These are phyloP conservation scores for Trichoderma gracile DNA, from an alignment of 2,329 filamentous ascomycete species.

Conservation along the genomic window DNA sequence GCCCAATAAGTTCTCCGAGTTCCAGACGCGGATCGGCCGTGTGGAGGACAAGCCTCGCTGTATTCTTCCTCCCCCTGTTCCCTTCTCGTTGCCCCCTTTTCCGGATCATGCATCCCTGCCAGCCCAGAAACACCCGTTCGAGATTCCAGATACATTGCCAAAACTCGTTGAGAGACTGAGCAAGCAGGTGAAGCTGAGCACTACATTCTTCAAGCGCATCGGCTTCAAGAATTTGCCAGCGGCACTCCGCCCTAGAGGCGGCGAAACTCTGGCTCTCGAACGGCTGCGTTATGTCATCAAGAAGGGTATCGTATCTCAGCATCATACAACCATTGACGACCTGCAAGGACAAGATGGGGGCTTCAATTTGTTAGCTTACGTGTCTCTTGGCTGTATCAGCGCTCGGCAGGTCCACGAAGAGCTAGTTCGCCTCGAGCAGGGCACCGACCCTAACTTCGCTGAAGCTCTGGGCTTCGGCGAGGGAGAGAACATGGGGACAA, in stretches of 20 bases:
- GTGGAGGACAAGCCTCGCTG: conserved; percentile 64
- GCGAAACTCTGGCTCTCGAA: conserved; percentile 60
- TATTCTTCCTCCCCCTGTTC: conserved; percentile 53
- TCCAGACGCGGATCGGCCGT: conserved; percentile 71
- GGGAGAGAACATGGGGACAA: conserved; percentile 72
- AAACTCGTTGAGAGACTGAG: conserved; percentile 56
- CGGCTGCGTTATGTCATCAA: conserved; percentile 63
- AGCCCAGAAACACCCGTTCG: conserved; percentile 62
- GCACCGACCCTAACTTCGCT: conserved; percentile 45
- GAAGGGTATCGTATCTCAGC: conserved; percentile 60
- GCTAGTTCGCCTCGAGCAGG: conserved; percentile 70
- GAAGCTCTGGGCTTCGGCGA: conserved; percentile 59
- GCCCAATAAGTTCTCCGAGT: conserved; percentile 52
- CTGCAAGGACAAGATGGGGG: conserved; percentile 70
- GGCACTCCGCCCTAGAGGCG: conserved; percentile 65
- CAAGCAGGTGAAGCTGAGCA: conserved; percentile 50
- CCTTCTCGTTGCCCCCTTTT: conserved; percentile 56
- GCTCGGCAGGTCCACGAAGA: conserved; percentile 70
- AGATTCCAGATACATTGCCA: conserved; percentile 57
- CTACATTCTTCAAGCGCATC: conserved; percentile 45
- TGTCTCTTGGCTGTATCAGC: conserved; percentile 71
- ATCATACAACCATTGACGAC: conserved; percentile 72
- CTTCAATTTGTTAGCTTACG: conserved; percentile 73
- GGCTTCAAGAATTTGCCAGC: conserved; percentile 53
- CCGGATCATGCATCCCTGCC: conserved; percentile 55